Evolutionary conservation across 106 monocot genomes (phyloP).

Genomic region (Ottelia alismoides): DNA sequence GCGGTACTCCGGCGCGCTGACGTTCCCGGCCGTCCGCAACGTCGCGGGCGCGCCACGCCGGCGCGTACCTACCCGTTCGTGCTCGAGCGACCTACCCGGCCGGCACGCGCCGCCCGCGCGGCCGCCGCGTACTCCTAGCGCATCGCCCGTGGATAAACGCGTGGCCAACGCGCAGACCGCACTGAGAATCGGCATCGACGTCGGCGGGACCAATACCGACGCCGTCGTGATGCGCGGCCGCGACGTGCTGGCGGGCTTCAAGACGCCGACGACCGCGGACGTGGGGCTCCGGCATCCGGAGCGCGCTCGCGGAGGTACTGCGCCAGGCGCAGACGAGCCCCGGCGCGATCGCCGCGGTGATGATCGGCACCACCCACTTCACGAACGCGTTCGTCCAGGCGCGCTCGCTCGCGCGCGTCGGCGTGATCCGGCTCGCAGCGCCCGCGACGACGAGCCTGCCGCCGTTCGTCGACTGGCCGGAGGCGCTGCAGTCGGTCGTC

Average conservation of each 20-base stretch:
- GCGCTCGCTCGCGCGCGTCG: neutral
- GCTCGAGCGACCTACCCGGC: too few species aligned
- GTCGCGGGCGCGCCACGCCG: too few species aligned
- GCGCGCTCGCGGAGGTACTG: neutral
- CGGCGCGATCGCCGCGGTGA: neutral
- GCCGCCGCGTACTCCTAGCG: too few species aligned
- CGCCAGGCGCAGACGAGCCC: neutral
- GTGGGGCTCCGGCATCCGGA: neutral
- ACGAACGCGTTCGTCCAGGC: neutral
- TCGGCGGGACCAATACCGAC: neutral
- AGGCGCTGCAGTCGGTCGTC: too few species aligned
- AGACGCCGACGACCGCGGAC: neutral
- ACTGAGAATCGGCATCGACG: neutral
- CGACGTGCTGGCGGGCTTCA: neutral
- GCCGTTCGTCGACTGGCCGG: neutral
- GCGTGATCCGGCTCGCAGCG: neutral
- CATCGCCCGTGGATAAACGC: too few species aligned
- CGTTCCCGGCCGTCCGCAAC: too few species aligned
- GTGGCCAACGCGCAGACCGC: too few species aligned
- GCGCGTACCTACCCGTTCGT: too few species aligned
- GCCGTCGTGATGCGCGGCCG: neutral
- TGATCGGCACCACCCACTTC: neutral
- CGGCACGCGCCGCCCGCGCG: too few species aligned
- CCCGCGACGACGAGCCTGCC: neutral
- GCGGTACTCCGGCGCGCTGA: too few species aligned